Evolutionary conservation across 164 flowering plant species (phyloP).

Genomic region (Tetracentron sinense): DNA sequence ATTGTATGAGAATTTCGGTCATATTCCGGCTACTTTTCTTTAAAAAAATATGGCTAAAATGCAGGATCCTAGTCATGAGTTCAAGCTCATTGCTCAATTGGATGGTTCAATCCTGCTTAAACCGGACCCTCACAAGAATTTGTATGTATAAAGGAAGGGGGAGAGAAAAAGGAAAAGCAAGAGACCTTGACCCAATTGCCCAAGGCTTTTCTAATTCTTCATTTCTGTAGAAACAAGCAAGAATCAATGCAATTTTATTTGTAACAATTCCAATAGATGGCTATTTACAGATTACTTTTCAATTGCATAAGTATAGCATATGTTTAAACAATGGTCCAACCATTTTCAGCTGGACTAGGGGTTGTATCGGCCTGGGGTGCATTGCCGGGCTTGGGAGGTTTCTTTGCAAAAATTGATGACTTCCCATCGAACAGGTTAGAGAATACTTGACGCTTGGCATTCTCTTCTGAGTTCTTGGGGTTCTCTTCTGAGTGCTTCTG

Average conservation of each 20-base stretch:
- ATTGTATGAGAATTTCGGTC: no score
- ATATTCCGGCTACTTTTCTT: no score
- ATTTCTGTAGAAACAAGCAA: no score
- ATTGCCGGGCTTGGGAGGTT: constrained; percentile 46
- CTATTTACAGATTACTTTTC: constrained; percentile 20
- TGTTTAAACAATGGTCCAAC: constrained; percentile 56
- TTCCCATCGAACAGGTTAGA: constrained; percentile 50
- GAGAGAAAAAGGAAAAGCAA: no score
- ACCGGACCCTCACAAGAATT: no score
- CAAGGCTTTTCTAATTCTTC: no score
- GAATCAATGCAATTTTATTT: background rate
- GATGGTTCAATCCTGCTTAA: no score
- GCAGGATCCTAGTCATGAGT: no score
- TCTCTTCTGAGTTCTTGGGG: constrained; percentile 13
- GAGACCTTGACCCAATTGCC: no score
- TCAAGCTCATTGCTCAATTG: no score
- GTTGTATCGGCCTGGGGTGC: constrained; percentile 30
- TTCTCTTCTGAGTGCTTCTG: constrained; percentile 32
- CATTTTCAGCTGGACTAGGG: constrained; percentile 32
- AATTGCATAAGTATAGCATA: background rate
- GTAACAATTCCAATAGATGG: constrained; percentile 2
- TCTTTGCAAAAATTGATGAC: constrained; percentile 62
- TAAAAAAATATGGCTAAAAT: no score
- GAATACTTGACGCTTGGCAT: constrained; percentile 30
- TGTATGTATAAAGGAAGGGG: no score